phyloP scores from a whole-genome alignment of 441 rosid genomes.

The Lepidium campestre region DNA sequence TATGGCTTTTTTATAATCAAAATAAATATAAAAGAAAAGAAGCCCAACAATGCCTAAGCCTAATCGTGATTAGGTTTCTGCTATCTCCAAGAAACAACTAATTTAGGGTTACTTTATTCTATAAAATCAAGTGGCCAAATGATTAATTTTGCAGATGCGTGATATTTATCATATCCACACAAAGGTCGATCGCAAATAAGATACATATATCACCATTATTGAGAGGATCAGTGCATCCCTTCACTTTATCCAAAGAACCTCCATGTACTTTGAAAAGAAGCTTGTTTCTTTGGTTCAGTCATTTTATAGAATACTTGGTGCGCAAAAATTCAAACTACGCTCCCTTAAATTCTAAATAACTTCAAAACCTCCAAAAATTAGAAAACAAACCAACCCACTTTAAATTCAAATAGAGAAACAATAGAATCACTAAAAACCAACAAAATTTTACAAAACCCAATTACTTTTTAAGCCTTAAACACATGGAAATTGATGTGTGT shows the following conservation, averaged over 20 bases:
- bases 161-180: too few species aligned
- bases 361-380: slow-evolving; percentile 7
- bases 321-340: slow-evolving; percentile 26
- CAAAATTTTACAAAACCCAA: background rate
- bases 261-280: slow-evolving; percentile 47
- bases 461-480: slow-evolving; percentile 65
- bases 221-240: slow-evolving; percentile 61
- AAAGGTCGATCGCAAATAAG: too few species aligned
- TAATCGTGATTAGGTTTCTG: too few species aligned
- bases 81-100: too few species aligned
- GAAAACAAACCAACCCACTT: slow-evolving; percentile 7
- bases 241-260: slow-evolving; percentile 74
- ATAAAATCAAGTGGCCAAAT: too few species aligned
- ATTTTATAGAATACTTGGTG: slow-evolving; percentile 29
- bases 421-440: background rate
- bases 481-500: slow-evolving; percentile 54
- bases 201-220: slow-evolving; percentile 81
- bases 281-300: slow-evolving; percentile 32
- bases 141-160: too few species aligned
- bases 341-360: slow-evolving; percentile 14
- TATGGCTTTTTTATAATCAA: too few species aligned
- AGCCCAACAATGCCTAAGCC: too few species aligned
- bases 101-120: too few species aligned
- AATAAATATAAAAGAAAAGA: too few species aligned
- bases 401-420: slow-evolving; percentile 8